These are phyloP conservation scores for Termitomyces sp. DNA, from an alignment of 768 basidiomycete species.

Conservation along the genomic window DNA sequence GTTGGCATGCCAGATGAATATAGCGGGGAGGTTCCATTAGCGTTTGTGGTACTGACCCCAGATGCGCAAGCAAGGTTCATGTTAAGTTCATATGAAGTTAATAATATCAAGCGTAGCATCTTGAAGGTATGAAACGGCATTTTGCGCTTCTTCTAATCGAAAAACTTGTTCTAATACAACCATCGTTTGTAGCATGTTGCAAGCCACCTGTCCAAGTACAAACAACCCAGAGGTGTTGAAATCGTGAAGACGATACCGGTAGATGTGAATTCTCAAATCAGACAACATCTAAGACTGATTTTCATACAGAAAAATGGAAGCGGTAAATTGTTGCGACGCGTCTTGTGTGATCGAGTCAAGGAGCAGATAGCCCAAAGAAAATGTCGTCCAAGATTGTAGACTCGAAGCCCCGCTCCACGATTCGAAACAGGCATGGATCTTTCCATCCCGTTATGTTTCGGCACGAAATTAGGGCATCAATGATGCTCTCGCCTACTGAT, in stretches of 20 bases:
- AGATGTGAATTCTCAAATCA: neutral
- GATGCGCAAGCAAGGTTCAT: conserved; percentile 27
- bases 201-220: conserved; percentile 43
- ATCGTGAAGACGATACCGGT: conserved; percentile 30
- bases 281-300: neutral
- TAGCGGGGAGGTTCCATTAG: conserved; percentile 60
- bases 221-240: conserved; percentile 40
- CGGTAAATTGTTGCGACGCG: conserved; percentile 45
- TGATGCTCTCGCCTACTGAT: neutral
- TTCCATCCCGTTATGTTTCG: neutral
- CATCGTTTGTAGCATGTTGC: conserved; percentile 35
- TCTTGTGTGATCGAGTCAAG: conserved; percentile 26
- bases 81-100: conserved; percentile 18
- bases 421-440: neutral
- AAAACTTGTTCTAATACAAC: neutral
- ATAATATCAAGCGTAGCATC: conserved; percentile 33
- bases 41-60: conserved; percentile 50
- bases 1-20: conserved; percentile 57
- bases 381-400: conserved; percentile 11
- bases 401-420: neutral
- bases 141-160: neutral
- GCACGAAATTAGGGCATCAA: neutral
- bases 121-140: conserved; percentile 28
- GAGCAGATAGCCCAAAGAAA: conserved; percentile 3
- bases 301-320: conserved; percentile 43